Base-by-base conservation (phyloP, 352 stramenopile genomes). In the Detonula confervacea region DNA sequence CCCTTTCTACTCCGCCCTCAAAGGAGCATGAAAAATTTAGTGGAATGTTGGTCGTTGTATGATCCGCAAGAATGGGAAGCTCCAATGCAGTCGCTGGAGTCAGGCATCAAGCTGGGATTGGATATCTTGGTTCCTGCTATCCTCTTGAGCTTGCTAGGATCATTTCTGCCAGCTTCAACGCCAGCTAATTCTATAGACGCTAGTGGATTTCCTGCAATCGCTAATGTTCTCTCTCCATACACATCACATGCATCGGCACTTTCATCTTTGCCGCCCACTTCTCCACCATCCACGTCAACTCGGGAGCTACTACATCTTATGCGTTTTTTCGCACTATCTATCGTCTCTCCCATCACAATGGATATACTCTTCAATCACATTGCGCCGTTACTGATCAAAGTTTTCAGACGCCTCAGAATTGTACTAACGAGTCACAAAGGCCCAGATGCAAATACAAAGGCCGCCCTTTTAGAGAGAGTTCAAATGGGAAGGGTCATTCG, bases 271-370 rank as follows among this genome's bases (percentile, higher is more conserved):
- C 9, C 37, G 47, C 22, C 63, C 25, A 6, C 22, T 61, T 12
- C 20, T 20, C 24, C 30, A 57, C 37, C 14, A 3, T 42, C 30
- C 14, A 59, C 6, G 16, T 64, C 35, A 14, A 59, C 54, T 4
- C 65, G 73, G 42, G 71, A 80, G 30, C 29, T 49, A 18, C 49
- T 24, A 49, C 69, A 73, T 18, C 24, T 74, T 22, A 1, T 35
- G 5, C 55, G 63, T 22, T 59, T 72, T 22, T 11, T 46, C 9
- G 25, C 51, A 35, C 42, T 81, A 37, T 70, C 54, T n/a, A 35
- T 75, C 9, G n/a, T 81, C 33, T 81, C 72, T 54, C 72, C 72
- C n/a, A 56, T 64, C 33, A 52, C 63, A 69, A 63, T 75, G 22
- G 63, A 81, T 60, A 24, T 81, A 57, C 16, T 81, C 37, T 57